Evolutionary conservation across 768 basidiomycete genomes (phyloP).

Genomic region (Panus rudis): DNA sequence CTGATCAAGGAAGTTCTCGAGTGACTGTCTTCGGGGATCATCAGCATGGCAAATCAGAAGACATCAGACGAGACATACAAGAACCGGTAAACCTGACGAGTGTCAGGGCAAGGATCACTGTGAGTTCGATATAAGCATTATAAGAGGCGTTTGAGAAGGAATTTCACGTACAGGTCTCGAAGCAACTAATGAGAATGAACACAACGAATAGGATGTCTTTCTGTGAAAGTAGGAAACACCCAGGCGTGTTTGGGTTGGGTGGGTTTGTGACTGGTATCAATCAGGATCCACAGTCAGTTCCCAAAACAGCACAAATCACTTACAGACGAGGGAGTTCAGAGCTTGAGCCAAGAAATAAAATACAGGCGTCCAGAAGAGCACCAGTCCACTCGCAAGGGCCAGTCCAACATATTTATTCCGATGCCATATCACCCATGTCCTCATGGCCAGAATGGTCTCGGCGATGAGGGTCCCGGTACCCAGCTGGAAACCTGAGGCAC

Average conservation of each 20-base stretch:
- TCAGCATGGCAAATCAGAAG: background rate
- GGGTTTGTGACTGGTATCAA: background rate
- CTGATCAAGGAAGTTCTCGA: conserved; percentile 1
- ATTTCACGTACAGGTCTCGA: conserved; percentile 1
- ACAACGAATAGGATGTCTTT: conserved; percentile 5
- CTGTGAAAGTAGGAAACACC: conserved; percentile 2
- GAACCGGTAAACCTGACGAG: background rate
- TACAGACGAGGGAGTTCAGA: conserved; percentile 8
- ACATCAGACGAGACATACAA: background rate
- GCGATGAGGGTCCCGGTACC: background rate
- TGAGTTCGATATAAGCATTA: background rate
- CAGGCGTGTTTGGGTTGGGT: background rate
- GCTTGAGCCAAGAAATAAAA: conserved; percentile 4
- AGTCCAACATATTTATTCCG: background rate
- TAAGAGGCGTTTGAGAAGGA: background rate
- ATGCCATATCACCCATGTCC: conserved; percentile 8
- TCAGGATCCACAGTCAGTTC: background rate
- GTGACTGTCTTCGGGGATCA: background rate
- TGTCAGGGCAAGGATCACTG: conserved; percentile 1
- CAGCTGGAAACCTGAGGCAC: background rate
- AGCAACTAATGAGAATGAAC: conserved; percentile 5
- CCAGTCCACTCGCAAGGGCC: background rate
- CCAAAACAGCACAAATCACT: background rate
- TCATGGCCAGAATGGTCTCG: conserved; percentile 1
- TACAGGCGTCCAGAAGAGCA: conserved; percentile 1